Conservation (phyloP, 73 alveolate species). For the Paramecium bursaria region DNA sequence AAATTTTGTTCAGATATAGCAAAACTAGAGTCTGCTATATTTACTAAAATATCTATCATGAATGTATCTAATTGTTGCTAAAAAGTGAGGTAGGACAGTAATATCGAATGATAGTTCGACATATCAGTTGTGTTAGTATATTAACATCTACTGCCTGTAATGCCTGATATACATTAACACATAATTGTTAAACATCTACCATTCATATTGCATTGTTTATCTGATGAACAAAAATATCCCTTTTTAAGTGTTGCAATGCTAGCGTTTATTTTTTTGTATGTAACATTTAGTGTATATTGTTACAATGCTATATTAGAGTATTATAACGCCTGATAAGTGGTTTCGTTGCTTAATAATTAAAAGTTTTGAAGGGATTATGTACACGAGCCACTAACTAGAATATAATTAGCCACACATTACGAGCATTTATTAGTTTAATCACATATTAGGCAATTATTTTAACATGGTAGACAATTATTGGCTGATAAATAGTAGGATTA, state of each 20-base stretch:
- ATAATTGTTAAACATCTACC: constrained; percentile 34
- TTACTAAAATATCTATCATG: background rate
- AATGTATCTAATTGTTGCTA: background rate
- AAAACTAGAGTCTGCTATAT: constrained; percentile 14
- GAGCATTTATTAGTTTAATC: no score
- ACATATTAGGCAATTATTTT: no score
- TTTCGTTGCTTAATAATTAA: background rate
- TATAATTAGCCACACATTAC: background rate
- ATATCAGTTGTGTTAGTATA: constrained; percentile 26
- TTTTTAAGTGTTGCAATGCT: no score
- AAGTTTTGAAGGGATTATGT: background rate
- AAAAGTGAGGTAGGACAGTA: background rate
- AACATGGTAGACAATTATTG: no score
- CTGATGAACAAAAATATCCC: constrained; percentile 47
- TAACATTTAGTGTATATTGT: background rate
- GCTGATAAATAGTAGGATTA: no score
- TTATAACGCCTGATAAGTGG: background rate
- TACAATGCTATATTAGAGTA: background rate
- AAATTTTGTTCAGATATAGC: constrained; percentile 1
- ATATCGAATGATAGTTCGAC: background rate
- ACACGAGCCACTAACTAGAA: background rate
- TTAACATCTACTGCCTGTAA: constrained; percentile 57
- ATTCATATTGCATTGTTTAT: constrained; percentile 47
- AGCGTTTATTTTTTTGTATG: no score
- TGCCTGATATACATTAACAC: constrained; percentile 14